Percentiles rank a stretch among this genome's conserved stretches.
Evolutionary conservation across 2,329 filamentous ascomycete genomes (phyloP).

Genomic region (Neurospora sp.): DNA sequence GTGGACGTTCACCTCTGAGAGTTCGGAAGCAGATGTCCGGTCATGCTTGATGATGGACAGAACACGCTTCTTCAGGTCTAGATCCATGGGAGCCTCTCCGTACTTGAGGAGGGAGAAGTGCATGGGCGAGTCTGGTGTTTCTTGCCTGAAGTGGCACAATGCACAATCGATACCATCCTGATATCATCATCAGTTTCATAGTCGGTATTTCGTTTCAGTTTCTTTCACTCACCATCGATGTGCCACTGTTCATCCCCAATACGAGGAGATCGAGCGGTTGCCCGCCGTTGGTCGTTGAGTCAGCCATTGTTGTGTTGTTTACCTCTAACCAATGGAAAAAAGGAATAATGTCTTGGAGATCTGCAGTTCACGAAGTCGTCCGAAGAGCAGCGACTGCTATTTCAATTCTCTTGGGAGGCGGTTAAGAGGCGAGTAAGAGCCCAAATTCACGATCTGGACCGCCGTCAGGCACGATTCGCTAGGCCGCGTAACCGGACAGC

Average conservation of each 20-base stretch:
- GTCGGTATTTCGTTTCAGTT: not conserved
- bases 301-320: not conserved
- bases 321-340: not conserved
- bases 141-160: slow-evolving; percentile 45
- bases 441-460: not conserved
- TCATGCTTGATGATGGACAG: slow-evolving; percentile 47
- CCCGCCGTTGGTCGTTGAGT: slow-evolving; percentile 2
- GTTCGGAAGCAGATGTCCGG: slow-evolving; percentile 39
- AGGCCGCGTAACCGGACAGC: not conserved
- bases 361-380: not conserved
- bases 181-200: slow-evolving; percentile 1
- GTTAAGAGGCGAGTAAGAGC: not conserved
- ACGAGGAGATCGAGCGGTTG: slow-evolving; percentile 38
- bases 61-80: slow-evolving; percentile 43
- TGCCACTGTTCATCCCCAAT: slow-evolving; percentile 44
- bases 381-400: not conserved
- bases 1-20: slow-evolving; percentile 46
- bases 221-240: slow-evolving; percentile 30
- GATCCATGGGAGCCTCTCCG: slow-evolving; percentile 43
- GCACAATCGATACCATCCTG: slow-evolving; percentile 52
- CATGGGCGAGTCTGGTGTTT: slow-evolving; percentile 39
- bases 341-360: not conserved
- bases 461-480: not conserved
- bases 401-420: not conserved
- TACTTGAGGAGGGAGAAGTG: slow-evolving; percentile 48